phyloP scores from a whole-genome alignment of 139 green algal genomes.

The Tetradesmus lagerheimii region DNA sequence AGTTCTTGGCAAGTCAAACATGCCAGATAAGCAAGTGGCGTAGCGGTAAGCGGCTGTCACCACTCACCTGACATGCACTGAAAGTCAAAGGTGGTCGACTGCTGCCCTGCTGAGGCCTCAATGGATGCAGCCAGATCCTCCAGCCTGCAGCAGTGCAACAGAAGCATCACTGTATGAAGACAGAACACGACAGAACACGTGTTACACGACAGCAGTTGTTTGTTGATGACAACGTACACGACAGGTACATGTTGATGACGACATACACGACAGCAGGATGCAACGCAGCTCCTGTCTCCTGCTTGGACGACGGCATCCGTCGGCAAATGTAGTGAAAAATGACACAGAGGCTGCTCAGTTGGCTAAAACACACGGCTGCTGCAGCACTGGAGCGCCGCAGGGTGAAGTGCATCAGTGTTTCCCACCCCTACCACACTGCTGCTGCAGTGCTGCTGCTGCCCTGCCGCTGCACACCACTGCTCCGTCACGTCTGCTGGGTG shows the following conservation, averaged over 20 bases:
- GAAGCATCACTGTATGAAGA: background rate
- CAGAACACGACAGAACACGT: background rate
- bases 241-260: too few relatives aligned
- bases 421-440: background rate
- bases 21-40: background rate
- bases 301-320: too few relatives aligned
- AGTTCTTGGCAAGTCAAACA: too few relatives aligned
- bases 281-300: too few relatives aligned
- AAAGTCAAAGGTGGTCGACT: constrained; percentile 70
- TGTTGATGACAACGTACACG: background rate
- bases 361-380: background rate
- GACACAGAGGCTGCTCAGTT: too few relatives aligned
- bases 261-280: too few relatives aligned
- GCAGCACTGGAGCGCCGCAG: too few relatives aligned
- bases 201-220: background rate
- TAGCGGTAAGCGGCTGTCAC: background rate
- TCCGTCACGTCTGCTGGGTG: constrained; percentile 67
- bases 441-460: background rate
- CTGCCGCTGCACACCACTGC: constrained; percentile 37
- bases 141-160: constrained; percentile 45
- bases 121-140: constrained; percentile 72
- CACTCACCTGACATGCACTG: constrained; percentile 58
- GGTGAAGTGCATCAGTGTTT: too few relatives aligned
- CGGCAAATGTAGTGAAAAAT: too few relatives aligned
- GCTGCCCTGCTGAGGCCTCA: constrained; percentile 61